Evolutionary conservation across 2,329 filamentous ascomycete genomes (phyloP).

Genomic region (Penicillium sp.): DNA sequence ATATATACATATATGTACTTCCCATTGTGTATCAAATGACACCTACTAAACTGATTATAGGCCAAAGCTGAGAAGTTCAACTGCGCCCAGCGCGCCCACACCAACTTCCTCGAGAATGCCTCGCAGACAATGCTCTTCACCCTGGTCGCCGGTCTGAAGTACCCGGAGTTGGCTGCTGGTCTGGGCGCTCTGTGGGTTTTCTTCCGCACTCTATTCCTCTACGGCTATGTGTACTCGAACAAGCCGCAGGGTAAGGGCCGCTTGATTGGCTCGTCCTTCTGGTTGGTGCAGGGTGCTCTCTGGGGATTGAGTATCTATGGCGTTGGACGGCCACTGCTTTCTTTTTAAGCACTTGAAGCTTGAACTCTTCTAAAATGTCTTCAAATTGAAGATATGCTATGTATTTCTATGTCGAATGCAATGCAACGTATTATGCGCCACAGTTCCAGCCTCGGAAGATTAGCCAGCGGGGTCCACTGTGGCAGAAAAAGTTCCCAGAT

Average conservation of each 20-base stretch:
- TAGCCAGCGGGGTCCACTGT: conserved; percentile 11
- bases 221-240: conserved; percentile 45
- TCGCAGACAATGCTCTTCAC: conserved; percentile 51
- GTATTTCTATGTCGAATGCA: neutral
- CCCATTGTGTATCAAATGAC: neutral
- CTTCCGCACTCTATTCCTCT: conserved; percentile 49
- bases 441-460: neutral
- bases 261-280: conserved; percentile 36
- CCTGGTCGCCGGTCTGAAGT: conserved; percentile 55
- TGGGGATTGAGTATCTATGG: conserved; percentile 42
- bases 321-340: conserved; percentile 32
- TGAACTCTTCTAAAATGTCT: too few relatives aligned
- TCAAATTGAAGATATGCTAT: neutral
- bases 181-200: conserved; percentile 53
- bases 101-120: conserved; percentile 61
- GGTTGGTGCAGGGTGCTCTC: conserved; percentile 41
- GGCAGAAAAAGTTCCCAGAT: conserved; percentile 24
- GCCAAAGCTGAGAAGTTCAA: conserved; percentile 49
- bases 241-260: conserved; percentile 42
- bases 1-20: too few relatives aligned
- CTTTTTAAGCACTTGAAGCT: conserved; percentile 11
- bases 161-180: conserved; percentile 48
- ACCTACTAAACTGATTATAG: conserved; percentile 21
- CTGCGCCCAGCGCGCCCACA: conserved; percentile 56
- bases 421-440: neutral